These are phyloP conservation scores for Fraxinus pennsylvanica DNA, from an alignment of 257 asterid genomes.

Conservation along the genomic window DNA sequence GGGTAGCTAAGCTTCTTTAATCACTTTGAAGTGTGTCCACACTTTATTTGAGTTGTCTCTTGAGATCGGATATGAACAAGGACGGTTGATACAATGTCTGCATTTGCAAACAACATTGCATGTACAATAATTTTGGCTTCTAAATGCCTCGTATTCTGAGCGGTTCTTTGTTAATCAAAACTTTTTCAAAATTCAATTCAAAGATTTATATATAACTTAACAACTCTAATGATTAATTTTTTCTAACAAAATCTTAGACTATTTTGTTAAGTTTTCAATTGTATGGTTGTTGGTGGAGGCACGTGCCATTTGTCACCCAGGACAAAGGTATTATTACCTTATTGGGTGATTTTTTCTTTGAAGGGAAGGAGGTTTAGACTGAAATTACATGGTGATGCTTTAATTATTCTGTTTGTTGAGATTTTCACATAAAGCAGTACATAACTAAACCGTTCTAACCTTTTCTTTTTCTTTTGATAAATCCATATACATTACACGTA, in stretches of 20 bases:
- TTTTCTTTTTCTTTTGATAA: neutral
- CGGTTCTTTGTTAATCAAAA: conserved; percentile 11
- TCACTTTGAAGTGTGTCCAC: no score
- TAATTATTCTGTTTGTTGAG: neutral
- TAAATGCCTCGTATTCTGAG: neutral
- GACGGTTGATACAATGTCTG: neutral
- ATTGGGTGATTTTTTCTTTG: neutral
- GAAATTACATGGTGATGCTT: neutral
- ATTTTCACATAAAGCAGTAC: neutral
- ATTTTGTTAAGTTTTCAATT: conserved; percentile 13
- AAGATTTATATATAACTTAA: conserved; percentile 2
- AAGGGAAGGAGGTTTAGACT: neutral
- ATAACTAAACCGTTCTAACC: neutral
- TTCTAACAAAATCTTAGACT: neutral
- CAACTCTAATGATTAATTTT: conserved; percentile 9
- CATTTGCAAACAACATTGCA: conserved; percentile 17
- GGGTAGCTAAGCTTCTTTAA: no score
- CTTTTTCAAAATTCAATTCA: neutral
- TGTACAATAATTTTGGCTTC: neutral
- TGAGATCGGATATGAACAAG: no score
- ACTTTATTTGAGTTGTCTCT: no score
- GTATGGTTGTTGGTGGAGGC: conserved; percentile 10
- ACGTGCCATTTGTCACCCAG: neutral
- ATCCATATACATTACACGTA: neutral
- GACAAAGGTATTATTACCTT: conserved; percentile 12